Conservation (phyloP, 345 rosid species). For the Schrenkiella parvula region DNA sequence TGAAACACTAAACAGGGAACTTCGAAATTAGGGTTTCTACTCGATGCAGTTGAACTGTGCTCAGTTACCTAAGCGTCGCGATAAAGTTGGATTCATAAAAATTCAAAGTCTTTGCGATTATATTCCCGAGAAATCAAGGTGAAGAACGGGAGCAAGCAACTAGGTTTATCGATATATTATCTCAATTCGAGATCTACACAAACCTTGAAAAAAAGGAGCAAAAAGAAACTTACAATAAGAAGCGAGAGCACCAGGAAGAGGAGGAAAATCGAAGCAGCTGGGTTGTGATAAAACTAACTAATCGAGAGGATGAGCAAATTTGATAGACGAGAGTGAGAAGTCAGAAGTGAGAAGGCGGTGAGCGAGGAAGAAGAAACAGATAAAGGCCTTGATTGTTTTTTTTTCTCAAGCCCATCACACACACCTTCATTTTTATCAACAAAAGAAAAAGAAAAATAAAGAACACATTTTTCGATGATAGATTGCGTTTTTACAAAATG, state of each 20-base stretch:
- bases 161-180: conserved; percentile 1
- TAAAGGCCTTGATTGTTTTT: no score
- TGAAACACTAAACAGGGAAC: not conserved
- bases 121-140: not conserved
- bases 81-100: not conserved
- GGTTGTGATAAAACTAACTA: not conserved
- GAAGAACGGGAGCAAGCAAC: not conserved
- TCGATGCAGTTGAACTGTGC: not conserved
- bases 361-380: not conserved
- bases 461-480: not conserved
- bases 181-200: conserved; percentile 9
- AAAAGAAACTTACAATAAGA: conserved; percentile 8
- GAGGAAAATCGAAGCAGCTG: conserved; percentile 3
- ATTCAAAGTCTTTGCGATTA: not conserved
- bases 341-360: conserved; percentile 14
- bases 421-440: not conserved
- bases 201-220: not conserved
- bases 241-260: not conserved
- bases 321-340: not conserved
- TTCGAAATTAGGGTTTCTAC: conserved; percentile 20
- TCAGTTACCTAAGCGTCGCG: not conserved
- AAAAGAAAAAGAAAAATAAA: no score
- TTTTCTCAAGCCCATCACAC: not conserved
- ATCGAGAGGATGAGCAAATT: not conserved
- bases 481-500: not conserved